A percentile compares a stretch with the other conserved stretches of the same genome.
These are phyloP conservation scores for Citrus australasica DNA, from an alignment of 345 rosid species.

Conservation along the genomic window DNA sequence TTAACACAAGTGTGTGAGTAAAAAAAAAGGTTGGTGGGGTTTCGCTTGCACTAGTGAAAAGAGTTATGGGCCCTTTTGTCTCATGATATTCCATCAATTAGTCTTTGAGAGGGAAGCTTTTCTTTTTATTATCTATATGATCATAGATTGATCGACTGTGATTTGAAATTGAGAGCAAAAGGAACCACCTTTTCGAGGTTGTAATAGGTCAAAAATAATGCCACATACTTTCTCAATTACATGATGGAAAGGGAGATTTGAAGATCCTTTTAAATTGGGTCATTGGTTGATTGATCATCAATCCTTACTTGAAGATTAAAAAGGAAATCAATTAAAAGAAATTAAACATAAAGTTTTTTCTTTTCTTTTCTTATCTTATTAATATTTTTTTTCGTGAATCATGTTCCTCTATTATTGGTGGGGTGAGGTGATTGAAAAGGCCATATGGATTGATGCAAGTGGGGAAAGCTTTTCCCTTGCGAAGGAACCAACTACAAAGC, in stretches of 20 bases:
- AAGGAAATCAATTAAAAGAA: neutral
- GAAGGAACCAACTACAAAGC: conserved; percentile 42
- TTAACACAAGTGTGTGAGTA: conserved; percentile 13
- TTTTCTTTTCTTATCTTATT: neutral
- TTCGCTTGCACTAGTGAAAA: conserved; percentile 69
- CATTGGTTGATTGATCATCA: conserved; percentile 16
- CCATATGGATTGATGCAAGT: conserved; percentile 15
- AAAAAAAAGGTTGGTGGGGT: conserved; percentile 46
- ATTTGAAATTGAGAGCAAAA: conserved; percentile 21
- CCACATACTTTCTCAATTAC: conserved; percentile 11
- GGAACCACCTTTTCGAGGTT: conserved; percentile 18
- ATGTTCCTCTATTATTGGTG: conserved; percentile 40
- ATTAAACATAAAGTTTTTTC: neutral
- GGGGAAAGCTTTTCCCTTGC: conserved; percentile 27
- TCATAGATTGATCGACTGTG: conserved; percentile 28
- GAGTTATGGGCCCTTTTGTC: conserved; percentile 45
- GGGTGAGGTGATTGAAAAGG: conserved; percentile 18
- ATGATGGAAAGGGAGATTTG: neutral
- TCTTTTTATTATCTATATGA: conserved; percentile 5
- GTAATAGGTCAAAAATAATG: conserved; percentile 17
- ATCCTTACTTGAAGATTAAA: neutral
- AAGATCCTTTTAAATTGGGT: conserved; percentile 20
- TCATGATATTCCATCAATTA: conserved; percentile 54
- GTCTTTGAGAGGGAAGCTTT: conserved; percentile 12
- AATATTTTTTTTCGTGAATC: neutral